Percentiles rank a stretch among this genome's conserved stretches.
Conservation (phyloP, 2,329 filamentous ascomycete genomes). For the Calycina marina region DNA sequence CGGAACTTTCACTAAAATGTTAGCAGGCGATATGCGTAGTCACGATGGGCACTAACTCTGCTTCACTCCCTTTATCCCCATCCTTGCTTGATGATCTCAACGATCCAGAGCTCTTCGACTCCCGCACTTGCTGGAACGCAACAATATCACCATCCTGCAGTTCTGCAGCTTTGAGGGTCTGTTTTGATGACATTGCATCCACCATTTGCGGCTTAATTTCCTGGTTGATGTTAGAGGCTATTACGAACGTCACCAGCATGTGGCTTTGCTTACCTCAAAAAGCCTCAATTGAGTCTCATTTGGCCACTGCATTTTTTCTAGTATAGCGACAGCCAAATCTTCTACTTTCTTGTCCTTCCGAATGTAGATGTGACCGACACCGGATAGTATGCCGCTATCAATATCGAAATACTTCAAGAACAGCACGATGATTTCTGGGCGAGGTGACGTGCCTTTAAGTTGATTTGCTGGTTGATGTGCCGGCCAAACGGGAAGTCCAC, state of each 20-base stretch:
- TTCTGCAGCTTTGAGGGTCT: slow-evolving; percentile 78
- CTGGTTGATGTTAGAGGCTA: too few species aligned
- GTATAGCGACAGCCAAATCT: slow-evolving; percentile 65
- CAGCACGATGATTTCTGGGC: slow-evolving; percentile 55
- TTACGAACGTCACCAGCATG: too few species aligned
- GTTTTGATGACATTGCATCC: slow-evolving; percentile 81
- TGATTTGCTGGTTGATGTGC: slow-evolving; percentile 43
- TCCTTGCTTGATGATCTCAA: too few species aligned
- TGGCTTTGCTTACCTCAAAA: slow-evolving; percentile 47
- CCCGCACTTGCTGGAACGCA: slow-evolving; percentile 64
- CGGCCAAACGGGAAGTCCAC: slow-evolving; percentile 61
- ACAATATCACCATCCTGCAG: slow-evolving; percentile 96
- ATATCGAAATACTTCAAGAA: slow-evolving; percentile 89
- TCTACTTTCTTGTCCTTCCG: slow-evolving; percentile 76
- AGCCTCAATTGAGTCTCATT: slow-evolving; percentile 56
- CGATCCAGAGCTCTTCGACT: slow-evolving; percentile 26
- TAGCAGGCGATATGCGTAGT: too few species aligned
- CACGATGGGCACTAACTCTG: too few species aligned
- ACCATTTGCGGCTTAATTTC: slow-evolving; percentile 99
- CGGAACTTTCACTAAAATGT: too few species aligned
- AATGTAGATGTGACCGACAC: slow-evolving; percentile 76
- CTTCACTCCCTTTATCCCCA: too few species aligned
- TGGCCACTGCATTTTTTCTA: slow-evolving; percentile 75
- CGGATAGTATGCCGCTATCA: slow-evolving; percentile 57
- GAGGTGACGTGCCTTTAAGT: slow-evolving; percentile 35